These are phyloP conservation scores for Lotus japonicus DNA, from an alignment of 306 rosid species.

Conservation along the genomic window DNA sequence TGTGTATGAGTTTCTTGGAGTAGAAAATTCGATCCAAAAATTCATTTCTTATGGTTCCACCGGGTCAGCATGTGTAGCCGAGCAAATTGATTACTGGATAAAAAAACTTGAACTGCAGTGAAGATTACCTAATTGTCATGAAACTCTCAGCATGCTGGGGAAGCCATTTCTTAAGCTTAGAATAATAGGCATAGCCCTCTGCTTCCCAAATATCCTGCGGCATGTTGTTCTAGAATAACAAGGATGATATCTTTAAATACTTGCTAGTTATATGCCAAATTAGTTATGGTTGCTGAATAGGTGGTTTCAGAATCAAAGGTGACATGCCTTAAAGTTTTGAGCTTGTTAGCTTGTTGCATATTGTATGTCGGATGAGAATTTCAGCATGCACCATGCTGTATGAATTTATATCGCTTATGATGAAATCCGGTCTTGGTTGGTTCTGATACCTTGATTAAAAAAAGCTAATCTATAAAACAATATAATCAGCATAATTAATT, in stretches of 20 bases:
- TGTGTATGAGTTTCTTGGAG: constrained; percentile 84
- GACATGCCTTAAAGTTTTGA: background rate
- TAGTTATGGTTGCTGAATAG: background rate
- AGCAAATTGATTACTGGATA: constrained; percentile 62
- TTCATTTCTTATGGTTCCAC: constrained; percentile 91
- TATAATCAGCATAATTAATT: too few species aligned
- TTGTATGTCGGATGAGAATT: constrained; percentile 1
- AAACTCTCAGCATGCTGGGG: background rate
- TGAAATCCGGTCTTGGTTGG: background rate
- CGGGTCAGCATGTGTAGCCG: constrained; percentile 77
- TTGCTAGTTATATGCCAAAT: background rate
- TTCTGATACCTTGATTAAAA: too few species aligned
- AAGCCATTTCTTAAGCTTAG: background rate
- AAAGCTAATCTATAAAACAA: too few species aligned
- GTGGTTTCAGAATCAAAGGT: background rate
- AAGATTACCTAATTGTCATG: background rate
- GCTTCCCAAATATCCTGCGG: background rate
- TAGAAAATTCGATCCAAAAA: constrained; percentile 70
- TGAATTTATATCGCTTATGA: background rate
- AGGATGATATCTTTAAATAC: background rate
- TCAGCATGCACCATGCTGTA: background rate
- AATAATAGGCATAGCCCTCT: background rate
- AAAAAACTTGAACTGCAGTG: constrained; percentile 44
- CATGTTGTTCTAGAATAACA: background rate
- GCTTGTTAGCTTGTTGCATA: constrained; percentile 7